phyloP scores from a whole-genome alignment of 768 basidiomycete species.

The Psilocybe cubensis region DNA sequence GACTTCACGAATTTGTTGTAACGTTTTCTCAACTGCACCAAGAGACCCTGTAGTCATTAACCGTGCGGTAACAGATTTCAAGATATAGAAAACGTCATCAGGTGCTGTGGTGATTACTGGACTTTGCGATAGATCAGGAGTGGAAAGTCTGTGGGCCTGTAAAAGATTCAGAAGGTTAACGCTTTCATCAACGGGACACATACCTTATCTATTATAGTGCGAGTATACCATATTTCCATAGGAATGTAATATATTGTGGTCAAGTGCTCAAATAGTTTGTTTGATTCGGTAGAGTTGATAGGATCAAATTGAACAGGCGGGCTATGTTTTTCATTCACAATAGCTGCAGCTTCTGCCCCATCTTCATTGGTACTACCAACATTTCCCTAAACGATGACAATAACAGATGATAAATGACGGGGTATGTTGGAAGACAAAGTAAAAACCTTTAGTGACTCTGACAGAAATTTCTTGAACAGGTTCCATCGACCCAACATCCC shows the following conservation, averaged over 20 bases:
- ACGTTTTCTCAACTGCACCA: constrained; percentile 56
- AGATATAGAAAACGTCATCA: constrained; percentile 95
- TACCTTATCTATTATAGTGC: constrained; percentile 88
- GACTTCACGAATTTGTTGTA: constrained; percentile 67
- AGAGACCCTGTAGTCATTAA: constrained; percentile 78
- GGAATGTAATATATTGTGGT: constrained; percentile 81
- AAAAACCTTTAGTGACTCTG: constrained; percentile 67
- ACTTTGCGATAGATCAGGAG: constrained; percentile 63
- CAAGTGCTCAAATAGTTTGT: constrained; percentile 65
- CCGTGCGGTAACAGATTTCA: constrained; percentile 82
- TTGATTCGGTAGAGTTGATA: constrained; percentile 56
- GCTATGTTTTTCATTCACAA: constrained; percentile 2
- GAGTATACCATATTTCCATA: constrained; percentile 90
- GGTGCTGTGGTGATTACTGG: constrained; percentile 77
- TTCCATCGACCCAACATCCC: constrained; percentile 93
- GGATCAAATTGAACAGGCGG: constrained; percentile 14
- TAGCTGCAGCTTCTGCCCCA: constrained; percentile 2
- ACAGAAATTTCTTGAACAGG: constrained; percentile 86
- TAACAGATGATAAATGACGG: not conserved
- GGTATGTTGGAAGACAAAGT: constrained; percentile 13
- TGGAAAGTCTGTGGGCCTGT: constrained; percentile 89
- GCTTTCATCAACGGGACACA: not conserved
- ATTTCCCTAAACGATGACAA: constrained; percentile 15
- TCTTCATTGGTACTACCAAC: constrained; percentile 3
- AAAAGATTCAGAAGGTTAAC: not conserved